phyloP scores from a whole-genome alignment of 441 rosid species.

The Mallotus japonicus region DNA sequence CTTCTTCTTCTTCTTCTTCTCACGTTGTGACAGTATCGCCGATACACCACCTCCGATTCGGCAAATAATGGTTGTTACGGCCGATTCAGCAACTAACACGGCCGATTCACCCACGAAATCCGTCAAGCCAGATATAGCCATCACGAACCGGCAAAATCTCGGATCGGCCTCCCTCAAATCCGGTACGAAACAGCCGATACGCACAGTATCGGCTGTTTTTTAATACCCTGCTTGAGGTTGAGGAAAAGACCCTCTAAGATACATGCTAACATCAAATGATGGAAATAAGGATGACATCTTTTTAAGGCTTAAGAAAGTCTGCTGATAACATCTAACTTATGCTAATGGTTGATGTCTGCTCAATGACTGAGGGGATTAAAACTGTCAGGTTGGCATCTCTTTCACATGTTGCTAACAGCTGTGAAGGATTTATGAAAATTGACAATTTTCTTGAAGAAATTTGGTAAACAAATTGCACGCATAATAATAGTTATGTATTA shows the following conservation, averaged over 20 bases:
- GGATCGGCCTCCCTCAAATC: too few relatives aligned
- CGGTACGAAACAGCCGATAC: too few relatives aligned
- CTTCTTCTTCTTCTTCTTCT: too few relatives aligned
- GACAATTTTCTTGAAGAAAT: not conserved
- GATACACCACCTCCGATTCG: too few relatives aligned
- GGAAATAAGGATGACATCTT: not conserved
- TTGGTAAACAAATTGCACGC: not conserved
- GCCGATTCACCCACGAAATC: too few relatives aligned
- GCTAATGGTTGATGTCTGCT: not conserved
- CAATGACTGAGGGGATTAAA: not conserved
- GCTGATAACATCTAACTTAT: not conserved
- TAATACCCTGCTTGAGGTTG: not conserved
- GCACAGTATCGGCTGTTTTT: too few relatives aligned
- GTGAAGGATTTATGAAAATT: not conserved
- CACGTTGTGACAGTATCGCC: too few relatives aligned
- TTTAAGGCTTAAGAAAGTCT: not conserved
- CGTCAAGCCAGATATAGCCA: too few relatives aligned
- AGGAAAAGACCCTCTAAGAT: not conserved
- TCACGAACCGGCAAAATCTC: too few relatives aligned
- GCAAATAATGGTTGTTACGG: too few relatives aligned
- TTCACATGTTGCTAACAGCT: not conserved
- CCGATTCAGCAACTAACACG: too few relatives aligned
- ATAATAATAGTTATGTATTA: too few relatives aligned
- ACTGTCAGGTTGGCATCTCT: not conserved
- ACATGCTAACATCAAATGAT: not conserved